Evolutionary conservation across 2,329 filamentous ascomycete species (phyloP).

Genomic region (Stachybotrys chlorohalonatus): DNA sequence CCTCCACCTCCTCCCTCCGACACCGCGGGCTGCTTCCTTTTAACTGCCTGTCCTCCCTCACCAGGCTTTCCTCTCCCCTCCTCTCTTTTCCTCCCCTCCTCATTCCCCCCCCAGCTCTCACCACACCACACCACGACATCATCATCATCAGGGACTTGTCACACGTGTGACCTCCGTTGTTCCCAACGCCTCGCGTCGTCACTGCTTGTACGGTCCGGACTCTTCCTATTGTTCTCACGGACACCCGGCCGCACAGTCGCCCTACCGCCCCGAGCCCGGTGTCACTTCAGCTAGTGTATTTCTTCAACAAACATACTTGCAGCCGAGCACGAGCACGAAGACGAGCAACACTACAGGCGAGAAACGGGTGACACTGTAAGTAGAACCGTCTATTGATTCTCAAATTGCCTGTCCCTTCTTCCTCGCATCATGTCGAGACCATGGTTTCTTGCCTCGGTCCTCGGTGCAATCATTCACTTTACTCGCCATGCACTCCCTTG

Average conservation of each 20-base stretch:
- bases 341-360: not conserved
- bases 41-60: not conserved
- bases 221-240: not conserved
- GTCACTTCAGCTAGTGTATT: not conserved
- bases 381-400: not conserved
- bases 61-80: not conserved
- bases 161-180: not conserved
- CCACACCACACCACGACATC: not conserved
- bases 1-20: not conserved
- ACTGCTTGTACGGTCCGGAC: not conserved
- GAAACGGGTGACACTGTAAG: not conserved
- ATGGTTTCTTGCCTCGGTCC: too few species aligned
- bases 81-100: not conserved
- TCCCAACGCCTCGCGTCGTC: not conserved
- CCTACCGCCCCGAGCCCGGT: not conserved
- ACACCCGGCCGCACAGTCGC: not conserved
- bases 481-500: not conserved
- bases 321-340: not conserved
- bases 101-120: not conserved
- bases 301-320: not conserved
- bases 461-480: not conserved
- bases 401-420: not conserved
- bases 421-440: not conserved
- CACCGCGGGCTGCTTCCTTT: not conserved
- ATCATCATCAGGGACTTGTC: not conserved